A percentile compares a stretch with the other conserved stretches of the same genome.
Conservation (phyloP, 257 asterid genomes). For the Avicennia marina region DNA sequence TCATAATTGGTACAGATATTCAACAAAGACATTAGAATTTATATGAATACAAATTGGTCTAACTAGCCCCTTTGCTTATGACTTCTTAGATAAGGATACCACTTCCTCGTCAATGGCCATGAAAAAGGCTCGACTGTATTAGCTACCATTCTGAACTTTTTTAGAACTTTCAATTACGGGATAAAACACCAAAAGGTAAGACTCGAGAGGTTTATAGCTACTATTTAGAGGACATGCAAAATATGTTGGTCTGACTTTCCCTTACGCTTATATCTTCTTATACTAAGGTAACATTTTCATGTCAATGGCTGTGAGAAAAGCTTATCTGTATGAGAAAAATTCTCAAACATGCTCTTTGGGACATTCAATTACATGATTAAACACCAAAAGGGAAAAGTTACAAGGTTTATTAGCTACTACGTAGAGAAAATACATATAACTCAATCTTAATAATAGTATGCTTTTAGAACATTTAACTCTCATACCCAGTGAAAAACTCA, state of each 20-base stretch:
- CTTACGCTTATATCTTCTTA: too few species aligned
- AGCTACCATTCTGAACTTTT: too few species aligned
- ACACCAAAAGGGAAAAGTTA: not conserved
- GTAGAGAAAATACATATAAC: constrained; percentile 11
- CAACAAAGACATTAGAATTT: too few species aligned
- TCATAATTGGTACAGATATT: too few species aligned
- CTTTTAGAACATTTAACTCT: constrained; percentile 11
- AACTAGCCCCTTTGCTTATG: constrained; percentile 1
- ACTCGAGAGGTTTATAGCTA: too few species aligned
- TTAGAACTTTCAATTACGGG: too few species aligned
- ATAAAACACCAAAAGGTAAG: too few species aligned
- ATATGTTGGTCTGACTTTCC: too few species aligned
- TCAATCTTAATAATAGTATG: not conserved
- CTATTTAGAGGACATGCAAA: too few species aligned
- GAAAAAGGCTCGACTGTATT: not conserved
- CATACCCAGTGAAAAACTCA: constrained; percentile 97
- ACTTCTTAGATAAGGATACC: not conserved
- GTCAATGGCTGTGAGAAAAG: too few species aligned
- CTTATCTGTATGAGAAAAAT: too few species aligned
- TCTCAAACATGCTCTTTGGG: not conserved
- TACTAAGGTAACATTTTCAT: too few species aligned
- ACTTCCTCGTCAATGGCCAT: not conserved
- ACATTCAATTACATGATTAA: not conserved
- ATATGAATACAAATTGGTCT: not conserved
- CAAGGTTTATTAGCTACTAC: not conserved